phyloP scores from a whole-genome alignment of 2,329 filamentous ascomycete genomes.

The Colletotrichum sp. region DNA sequence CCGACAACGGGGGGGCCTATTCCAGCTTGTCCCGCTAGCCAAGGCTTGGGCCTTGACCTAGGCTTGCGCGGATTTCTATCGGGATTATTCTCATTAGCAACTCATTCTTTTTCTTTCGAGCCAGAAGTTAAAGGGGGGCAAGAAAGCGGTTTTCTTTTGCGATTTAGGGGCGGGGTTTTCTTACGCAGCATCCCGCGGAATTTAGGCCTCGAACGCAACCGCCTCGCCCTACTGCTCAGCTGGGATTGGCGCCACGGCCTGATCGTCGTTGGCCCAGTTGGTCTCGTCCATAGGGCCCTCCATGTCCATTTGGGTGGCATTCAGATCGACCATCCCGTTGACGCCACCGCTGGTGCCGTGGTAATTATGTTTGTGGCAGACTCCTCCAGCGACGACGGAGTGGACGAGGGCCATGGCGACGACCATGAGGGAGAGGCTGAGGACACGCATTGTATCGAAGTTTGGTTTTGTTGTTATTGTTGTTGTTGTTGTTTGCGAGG shows the following conservation, averaged over 20 bases:
- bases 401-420: not conserved
- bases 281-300: not conserved
- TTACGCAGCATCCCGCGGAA: not conserved
- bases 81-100: not conserved
- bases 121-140: not conserved
- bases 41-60: not conserved
- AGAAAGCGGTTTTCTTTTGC: accelerated
- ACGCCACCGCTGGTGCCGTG: no score
- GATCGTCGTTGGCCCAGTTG: not conserved
- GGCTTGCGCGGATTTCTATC: not conserved
- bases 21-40: accelerated
- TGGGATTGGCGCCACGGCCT: not conserved
- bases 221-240: not conserved
- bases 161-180: not conserved
- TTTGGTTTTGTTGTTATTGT: not conserved
- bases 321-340: no score
- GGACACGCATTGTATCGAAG: not conserved
- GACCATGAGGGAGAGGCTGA: accelerated
- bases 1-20: not conserved
- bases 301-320: not conserved
- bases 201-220: not conserved
- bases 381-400: not conserved
- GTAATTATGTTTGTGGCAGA: no score
- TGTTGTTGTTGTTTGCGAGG: not conserved
- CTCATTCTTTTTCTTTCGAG: accelerated